These are phyloP conservation scores for Botrytis medusae DNA, from an alignment of 2,329 filamentous ascomycete genomes.

Conservation along the genomic window DNA sequence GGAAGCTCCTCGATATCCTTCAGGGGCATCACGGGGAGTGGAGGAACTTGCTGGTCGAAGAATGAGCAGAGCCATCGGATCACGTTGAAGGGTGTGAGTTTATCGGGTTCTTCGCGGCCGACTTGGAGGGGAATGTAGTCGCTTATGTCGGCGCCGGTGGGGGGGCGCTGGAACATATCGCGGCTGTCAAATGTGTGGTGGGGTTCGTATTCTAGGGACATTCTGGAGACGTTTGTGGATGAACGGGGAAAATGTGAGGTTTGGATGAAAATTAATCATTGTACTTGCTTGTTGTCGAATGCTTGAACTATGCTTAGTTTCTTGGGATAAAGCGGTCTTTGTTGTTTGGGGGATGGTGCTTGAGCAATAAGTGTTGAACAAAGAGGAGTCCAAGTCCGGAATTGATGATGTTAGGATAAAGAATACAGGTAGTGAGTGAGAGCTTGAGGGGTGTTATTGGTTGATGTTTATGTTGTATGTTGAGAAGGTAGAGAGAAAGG, in stretches of 20 bases:
- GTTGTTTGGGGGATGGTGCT: background rate
- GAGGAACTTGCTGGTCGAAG: background rate
- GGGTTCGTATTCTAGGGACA: background rate
- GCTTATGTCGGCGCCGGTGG: background rate
- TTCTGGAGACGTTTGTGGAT: background rate
- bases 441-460: background rate
- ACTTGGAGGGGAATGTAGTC: background rate
- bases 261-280: background rate
- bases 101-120: accelerated
- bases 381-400: slow-evolving; percentile 7
- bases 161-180: accelerated
- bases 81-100: background rate
- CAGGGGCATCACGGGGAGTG: background rate
- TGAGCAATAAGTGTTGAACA: background rate
- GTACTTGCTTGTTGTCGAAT: background rate
- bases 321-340: background rate
- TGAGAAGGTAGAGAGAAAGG: background rate
- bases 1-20: background rate
- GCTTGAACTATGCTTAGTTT: background rate
- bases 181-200: background rate
- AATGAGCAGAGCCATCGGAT: background rate
- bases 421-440: background rate
- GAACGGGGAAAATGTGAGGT: background rate
- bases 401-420: background rate
- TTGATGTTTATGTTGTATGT: background rate